phyloP scores from a whole-genome alignment of 306 rosid genomes.

The Pterocarpus macrocarpus region DNA sequence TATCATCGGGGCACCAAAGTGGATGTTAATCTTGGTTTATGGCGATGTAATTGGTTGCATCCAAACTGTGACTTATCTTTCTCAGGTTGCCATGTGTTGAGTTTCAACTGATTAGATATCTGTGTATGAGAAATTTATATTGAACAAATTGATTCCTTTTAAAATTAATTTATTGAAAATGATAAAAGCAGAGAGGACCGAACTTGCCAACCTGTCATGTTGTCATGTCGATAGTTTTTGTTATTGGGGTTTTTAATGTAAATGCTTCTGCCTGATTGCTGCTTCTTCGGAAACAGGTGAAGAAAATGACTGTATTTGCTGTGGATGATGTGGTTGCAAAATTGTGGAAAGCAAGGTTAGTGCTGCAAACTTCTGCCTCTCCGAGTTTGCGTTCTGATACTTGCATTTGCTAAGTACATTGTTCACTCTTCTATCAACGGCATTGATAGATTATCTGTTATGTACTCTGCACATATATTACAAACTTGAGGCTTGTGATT shows the following conservation, averaged over 20 bases:
- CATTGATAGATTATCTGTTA: background rate
- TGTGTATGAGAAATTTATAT: background rate
- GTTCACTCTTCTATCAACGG: background rate
- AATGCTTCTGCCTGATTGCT: background rate
- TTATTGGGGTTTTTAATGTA: background rate
- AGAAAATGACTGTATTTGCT: conserved; percentile 74
- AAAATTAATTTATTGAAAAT: background rate
- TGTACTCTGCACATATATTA: background rate
- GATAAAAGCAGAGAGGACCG: background rate
- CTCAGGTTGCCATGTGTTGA: background rate
- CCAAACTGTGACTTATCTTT: background rate
- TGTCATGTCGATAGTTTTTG: background rate
- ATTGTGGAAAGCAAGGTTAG: conserved; percentile 61
- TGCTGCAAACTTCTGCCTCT: background rate
- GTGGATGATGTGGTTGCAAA: conserved; percentile 34
- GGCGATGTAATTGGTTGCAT: background rate
- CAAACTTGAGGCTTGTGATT: background rate
- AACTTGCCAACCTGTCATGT: background rate
- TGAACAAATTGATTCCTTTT: background rate
- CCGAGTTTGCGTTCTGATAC: background rate
- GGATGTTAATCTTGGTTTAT: background rate
- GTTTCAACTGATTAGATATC: background rate
- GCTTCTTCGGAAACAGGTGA: conserved; percentile 62
- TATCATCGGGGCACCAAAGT: background rate
- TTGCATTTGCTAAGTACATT: background rate